phyloP scores from a whole-genome alignment of 2,329 filamentous ascomycete genomes.

The Colletotrichum lindemuthianum region DNA sequence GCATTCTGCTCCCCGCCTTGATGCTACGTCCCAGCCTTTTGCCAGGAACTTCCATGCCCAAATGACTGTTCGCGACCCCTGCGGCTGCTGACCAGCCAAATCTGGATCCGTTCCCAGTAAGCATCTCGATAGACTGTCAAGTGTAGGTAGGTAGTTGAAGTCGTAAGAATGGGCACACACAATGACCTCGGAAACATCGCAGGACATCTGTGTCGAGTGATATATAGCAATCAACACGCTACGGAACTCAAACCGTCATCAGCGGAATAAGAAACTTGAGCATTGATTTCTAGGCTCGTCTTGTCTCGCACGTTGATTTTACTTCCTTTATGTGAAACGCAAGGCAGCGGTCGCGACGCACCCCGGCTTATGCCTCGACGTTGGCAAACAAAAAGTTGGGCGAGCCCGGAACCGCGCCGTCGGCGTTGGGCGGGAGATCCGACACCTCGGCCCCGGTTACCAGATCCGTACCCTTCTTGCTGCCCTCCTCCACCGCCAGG shows the following conservation, averaged over 20 bases:
- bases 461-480: conserved; percentile 70
- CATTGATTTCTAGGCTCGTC: background rate
- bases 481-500: conserved; percentile 75
- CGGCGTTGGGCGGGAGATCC: conserved; percentile 69
- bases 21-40: background rate
- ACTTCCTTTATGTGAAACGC: too few relatives aligned
- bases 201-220: too few relatives aligned
- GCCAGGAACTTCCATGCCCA: conserved; percentile 1
- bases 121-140: too few relatives aligned
- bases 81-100: too few relatives aligned
- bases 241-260: too few relatives aligned
- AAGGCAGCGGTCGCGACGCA: too few relatives aligned
- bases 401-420: conserved; percentile 81
- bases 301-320: background rate
- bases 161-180: too few relatives aligned
- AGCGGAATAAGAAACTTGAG: too few relatives aligned
- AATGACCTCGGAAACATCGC: too few relatives aligned
- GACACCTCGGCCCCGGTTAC: conserved; percentile 65
- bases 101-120: too few relatives aligned
- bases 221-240: too few relatives aligned
- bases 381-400: conserved; percentile 91
- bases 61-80: background rate
- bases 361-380: conserved; percentile 55
- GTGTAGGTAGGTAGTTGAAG: too few relatives aligned
- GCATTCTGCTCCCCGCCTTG: background rate